Base-by-base conservation (phyloP, 192 early-diverging fungal species). In the Entomortierella parvispora region DNA sequence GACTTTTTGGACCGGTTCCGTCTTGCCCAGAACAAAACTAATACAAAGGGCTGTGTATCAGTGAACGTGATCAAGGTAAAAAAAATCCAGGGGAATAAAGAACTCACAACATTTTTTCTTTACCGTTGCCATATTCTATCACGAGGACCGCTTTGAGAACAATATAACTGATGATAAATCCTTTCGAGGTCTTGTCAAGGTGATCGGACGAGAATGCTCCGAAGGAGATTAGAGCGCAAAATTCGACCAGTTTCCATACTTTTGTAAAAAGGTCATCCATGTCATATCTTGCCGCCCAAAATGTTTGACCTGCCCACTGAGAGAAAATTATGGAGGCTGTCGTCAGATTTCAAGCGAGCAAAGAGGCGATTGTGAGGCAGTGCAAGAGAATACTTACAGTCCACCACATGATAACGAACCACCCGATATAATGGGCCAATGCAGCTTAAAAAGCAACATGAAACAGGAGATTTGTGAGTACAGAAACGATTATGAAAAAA, bases 391-490 rank as follows among this genome's bases (percentile, higher is more conserved):
- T 33, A 65, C 70, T 59, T 65, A 75, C 71, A 56, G 79, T 65
- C 81, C 83, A 85, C 83, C 81, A 85, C 65, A 80, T 82, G 25
- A 85, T 82, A 18, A 82, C 48, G 61, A 85, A 85, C 83, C 83
- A 82, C n/a, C 65, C 65, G 17, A 81, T 64, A 62, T 83, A 85
- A 40, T 77, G 37, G 17, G 68, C 71, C 14, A 85, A 57, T 11
- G 84, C 74, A 3, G 46, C 70, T 72, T n/a, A n/a, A n/a, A n/a
- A n/a, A n/a, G n/a, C n/a, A n/a, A n/a, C n/a, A n/a, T n/a, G n/a
- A n/a, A n/a, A n/a, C n/a, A n/a, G n/a, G n/a, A n/a, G n/a, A n/a
- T n/a, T n/a, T n/a, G n/a, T n/a, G n/a, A n/a, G n/a, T n/a, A n/a
- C n/a, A 25, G 12, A 23, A 55, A 32, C 1, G 53, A 17, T 22